These are phyloP conservation scores for Colletotrichum sp. DNA, from an alignment of 2,329 filamentous ascomycete genomes.

Conservation along the genomic window DNA sequence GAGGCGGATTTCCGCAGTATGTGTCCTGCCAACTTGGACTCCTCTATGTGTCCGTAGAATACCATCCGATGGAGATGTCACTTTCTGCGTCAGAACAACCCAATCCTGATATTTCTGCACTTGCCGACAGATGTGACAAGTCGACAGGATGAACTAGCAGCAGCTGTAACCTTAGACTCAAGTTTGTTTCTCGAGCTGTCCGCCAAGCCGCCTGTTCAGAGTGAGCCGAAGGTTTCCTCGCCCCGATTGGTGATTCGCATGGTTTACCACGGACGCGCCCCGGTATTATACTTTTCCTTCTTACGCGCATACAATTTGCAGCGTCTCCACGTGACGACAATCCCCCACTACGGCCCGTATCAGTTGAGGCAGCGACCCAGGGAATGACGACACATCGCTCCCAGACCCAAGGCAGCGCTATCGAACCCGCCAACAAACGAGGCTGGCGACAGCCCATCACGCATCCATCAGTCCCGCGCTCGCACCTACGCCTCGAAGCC, in stretches of 20 bases:
- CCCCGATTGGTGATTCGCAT: not conserved
- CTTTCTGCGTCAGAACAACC: not conserved
- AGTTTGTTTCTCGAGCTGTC: not conserved
- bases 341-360: conserved; percentile 15
- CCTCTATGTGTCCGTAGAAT: not conserved
- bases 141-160: not conserved
- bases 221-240: not conserved
- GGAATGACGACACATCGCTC: conserved; percentile 20
- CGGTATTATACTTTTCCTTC: not conserved
- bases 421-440: conserved; percentile 11
- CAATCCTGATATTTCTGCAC: not conserved
- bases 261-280: not conserved
- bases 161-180: not conserved
- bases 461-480: not conserved
- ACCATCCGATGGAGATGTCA: not conserved
- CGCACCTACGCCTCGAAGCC: not conserved
- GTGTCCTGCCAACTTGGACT: not conserved
- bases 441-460: conserved; percentile 9
- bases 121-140: not conserved
- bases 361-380: conserved; percentile 4
- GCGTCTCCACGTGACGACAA: conserved; percentile 14
- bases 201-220: not conserved
- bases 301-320: not conserved
- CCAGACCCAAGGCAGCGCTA: conserved; percentile 10
- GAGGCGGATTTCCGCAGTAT: not conserved